Conservation (phyloP, 805 yeast species). For the Tetrapisispora arboricola region DNA sequence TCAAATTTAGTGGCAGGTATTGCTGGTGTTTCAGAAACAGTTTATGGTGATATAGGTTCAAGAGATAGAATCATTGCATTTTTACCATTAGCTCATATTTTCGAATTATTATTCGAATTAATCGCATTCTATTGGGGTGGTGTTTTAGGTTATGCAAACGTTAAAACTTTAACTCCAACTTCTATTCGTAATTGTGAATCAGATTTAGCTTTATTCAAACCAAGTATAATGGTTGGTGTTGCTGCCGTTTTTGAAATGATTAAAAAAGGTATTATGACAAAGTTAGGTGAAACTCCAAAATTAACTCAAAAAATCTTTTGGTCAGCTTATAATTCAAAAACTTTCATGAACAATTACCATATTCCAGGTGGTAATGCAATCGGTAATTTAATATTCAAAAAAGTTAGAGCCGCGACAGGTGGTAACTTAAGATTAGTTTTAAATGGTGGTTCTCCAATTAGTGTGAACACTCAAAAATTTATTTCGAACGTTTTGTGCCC, state of each 20-base stretch:
- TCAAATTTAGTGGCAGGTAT: conserved; percentile 68
- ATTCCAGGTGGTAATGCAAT: conserved; percentile 61
- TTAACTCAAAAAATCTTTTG: conserved; percentile 75
- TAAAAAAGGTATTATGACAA: conserved; percentile 79
- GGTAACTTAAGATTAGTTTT: conserved; percentile 64
- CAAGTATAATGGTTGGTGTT: conserved; percentile 95
- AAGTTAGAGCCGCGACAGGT: conserved; percentile 89
- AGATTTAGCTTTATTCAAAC: conserved; percentile 78
- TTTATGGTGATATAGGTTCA: conserved; percentile 42
- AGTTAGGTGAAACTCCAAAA: conserved; percentile 56
- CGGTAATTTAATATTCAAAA: conserved; percentile 71
- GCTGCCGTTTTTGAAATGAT: conserved; percentile 98
- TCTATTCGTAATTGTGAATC: conserved; percentile 80
- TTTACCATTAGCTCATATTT: conserved; percentile 92
- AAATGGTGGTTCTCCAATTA: conserved; percentile 91
- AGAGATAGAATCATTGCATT: conserved; percentile 75
- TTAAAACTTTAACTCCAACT: conserved; percentile 77
- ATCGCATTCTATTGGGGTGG: conserved; percentile 82
- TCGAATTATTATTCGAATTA: conserved; percentile 84
- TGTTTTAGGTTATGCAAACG: conserved; percentile 79
- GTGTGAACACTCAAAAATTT: conserved; percentile 72
- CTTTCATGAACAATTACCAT: conserved; percentile 48
- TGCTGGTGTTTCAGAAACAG: conserved; percentile 66
- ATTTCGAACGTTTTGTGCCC: conserved; percentile 69
- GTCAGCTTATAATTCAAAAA: conserved; percentile 72